phyloP scores from a whole-genome alignment of 2,329 filamentous ascomycete species.

The Penicillium aurantiogriseum region DNA sequence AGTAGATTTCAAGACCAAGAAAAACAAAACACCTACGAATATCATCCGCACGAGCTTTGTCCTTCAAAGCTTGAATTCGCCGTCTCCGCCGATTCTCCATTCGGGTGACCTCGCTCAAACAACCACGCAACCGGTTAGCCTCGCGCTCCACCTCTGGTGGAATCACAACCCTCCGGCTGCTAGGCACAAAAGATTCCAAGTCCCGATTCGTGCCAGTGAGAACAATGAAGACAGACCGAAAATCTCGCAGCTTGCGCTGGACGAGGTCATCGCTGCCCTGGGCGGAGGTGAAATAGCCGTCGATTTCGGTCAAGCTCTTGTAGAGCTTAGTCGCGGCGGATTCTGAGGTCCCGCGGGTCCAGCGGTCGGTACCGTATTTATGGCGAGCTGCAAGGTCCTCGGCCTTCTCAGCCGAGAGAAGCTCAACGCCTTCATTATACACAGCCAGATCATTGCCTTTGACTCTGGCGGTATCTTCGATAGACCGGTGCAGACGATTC shows the following conservation, averaged over 20 bases:
- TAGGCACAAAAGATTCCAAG: conserved; percentile 85
- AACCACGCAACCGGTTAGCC: conserved; percentile 71
- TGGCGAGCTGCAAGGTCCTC: conserved; percentile 75
- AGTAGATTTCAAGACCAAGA: not conserved
- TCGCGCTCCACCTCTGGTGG: conserved; percentile 78
- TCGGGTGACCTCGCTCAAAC: conserved; percentile 79
- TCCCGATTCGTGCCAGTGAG: conserved; percentile 76
- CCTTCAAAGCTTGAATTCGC: conserved; percentile 73
- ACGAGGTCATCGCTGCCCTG: conserved; percentile 68
- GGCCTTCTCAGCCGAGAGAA: conserved; percentile 74
- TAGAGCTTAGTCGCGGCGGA: conserved; percentile 72
- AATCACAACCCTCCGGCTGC: conserved; percentile 73
- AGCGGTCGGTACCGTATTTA: conserved; percentile 84
- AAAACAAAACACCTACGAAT: conserved; percentile 58
- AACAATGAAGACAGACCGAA: conserved; percentile 71
- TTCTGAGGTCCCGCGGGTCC: conserved; percentile 69
- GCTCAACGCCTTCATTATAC: conserved; percentile 78
- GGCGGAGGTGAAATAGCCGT: conserved; percentile 77
- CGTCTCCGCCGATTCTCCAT: conserved; percentile 77
- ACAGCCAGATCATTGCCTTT: conserved; percentile 72
- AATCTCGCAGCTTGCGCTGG: conserved; percentile 72
- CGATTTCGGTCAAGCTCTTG: conserved; percentile 72
- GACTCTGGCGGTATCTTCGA: conserved; percentile 88
- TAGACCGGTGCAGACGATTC: conserved; percentile 70
- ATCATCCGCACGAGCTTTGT: conserved; percentile 82